Base-by-base conservation (phyloP, 805 yeast species). In the Vanderwaltozyma verrucispora region DNA sequence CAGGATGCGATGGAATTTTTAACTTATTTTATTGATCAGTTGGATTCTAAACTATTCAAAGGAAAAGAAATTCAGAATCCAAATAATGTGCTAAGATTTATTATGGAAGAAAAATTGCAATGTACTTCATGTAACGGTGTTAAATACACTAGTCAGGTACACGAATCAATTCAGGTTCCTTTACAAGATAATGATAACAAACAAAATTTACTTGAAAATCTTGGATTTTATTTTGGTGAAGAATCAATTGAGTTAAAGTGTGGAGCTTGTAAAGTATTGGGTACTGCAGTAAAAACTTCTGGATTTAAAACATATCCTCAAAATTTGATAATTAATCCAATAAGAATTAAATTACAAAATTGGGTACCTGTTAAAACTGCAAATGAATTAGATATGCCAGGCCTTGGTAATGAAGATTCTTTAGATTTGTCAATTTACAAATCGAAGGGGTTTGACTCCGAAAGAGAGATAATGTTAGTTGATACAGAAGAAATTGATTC, bases 1-100 rank as follows among this genome's bases (percentile, higher is more conserved):
- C 98, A 92, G 58, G 99, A 92, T 64, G 92, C 97, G 0, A 82
- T 78, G 65, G 98, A 92, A 57, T 92, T 87, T 53, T 72, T 87
- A 60, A 60, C 74, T 5, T 81, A 77, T 53, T 58, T 89, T 8
- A 51, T 78, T 21, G 81, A 79, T 39, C 70, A 74, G 44, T 57
- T 87, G 20, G 88, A 81, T 44, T 54, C 56, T 5, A 56, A 65
- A 34, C 61, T 71, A 45, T 59, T 64, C 24, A 29, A 48, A 1
- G 43, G 51, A 5, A 31, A 46, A 19, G n/a, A 49, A 2, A 40
- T 30, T 35, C 16, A 12, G 1, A 63, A 64, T 20, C 77, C 85
- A 1, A 71, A 75, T 40, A 68, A 71, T 35, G 47, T 68, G 13
- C 77, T 89, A 51, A 75, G 77, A 47, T 89, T 80, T 54, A 65